Conservation (phyloP, 2,329 filamentous ascomycete species). For the Thermochaetoides dissita region DNA sequence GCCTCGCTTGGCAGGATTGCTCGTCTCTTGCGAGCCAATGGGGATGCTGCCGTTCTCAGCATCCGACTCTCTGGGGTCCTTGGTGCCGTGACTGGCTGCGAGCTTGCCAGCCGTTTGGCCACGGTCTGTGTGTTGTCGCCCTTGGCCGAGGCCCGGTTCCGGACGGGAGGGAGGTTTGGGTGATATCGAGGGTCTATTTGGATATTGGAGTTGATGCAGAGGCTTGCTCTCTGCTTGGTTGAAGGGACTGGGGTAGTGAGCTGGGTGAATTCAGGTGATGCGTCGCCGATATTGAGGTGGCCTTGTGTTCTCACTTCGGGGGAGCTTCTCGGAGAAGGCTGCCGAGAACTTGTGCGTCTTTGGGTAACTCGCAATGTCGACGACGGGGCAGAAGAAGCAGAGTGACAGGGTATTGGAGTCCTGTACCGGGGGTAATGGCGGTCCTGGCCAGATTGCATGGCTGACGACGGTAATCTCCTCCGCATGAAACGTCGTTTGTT, state of each 20-base stretch:
- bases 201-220: background rate
- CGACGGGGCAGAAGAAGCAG: background rate
- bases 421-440: too few species aligned
- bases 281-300: conserved; percentile 11
- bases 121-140: too few species aligned
- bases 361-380: background rate
- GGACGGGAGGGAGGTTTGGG: background rate
- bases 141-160: too few species aligned
- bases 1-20: background rate
- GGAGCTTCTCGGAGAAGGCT: background rate
- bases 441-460: too few species aligned
- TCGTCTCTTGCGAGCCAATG: background rate
- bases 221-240: background rate
- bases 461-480: too few species aligned
- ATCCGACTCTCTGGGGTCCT: too few species aligned
- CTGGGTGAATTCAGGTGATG: conserved; percentile 10
- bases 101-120: too few species aligned
- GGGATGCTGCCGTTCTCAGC: too few species aligned
- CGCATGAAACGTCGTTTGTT: too few species aligned
- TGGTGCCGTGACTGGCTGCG: too few species aligned
- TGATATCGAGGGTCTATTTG: background rate
- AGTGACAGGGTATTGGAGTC: background rate
- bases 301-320: background rate
- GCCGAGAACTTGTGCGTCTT: background rate
- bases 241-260: background rate